These are phyloP conservation scores for Neoscytalidium dimidiatum DNA, from an alignment of 2,329 filamentous ascomycete genomes.

Conservation along the genomic window DNA sequence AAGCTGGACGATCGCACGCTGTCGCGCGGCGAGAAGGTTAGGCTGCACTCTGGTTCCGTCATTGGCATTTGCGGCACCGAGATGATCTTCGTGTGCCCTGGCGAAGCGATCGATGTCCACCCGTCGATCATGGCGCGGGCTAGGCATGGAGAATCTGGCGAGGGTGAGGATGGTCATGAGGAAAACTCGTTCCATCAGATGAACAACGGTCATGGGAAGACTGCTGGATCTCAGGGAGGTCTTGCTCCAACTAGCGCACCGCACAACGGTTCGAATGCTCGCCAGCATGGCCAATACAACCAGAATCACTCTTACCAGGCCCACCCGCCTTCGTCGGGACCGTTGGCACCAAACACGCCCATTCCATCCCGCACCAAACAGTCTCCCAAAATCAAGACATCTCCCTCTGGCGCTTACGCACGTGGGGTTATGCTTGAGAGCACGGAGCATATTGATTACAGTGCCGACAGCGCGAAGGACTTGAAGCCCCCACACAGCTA, in stretches of 20 bases:
- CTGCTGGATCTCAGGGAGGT: conserved; percentile 24
- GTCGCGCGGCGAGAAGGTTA: conserved; percentile 65
- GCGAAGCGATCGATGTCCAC: conserved; percentile 69
- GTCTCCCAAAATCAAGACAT: conserved; percentile 43
- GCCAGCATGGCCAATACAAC: conserved; percentile 19
- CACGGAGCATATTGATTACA: conserved; percentile 69
- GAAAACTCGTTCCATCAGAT: conserved; percentile 11
- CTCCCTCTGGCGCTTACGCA: conserved; percentile 46
- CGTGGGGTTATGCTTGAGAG: conserved; percentile 55
- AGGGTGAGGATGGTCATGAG: conserved; percentile 31
- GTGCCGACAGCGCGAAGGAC: conserved; percentile 80
- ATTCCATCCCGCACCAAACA: conserved; percentile 39
- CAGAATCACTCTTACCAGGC: conserved; percentile 7
- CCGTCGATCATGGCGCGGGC: conserved; percentile 61
- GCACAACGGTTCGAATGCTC: conserved; percentile 9
- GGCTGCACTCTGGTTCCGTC: conserved; percentile 82
- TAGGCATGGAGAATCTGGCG: conserved; percentile 42
- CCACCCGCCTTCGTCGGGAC: conserved; percentile 14
- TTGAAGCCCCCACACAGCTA: conserved; percentile 97
- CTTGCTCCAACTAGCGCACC: conserved; percentile 26
- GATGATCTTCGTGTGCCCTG: conserved; percentile 98
- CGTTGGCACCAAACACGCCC: conserved; percentile 29
- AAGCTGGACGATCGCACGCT: conserved; percentile 76
- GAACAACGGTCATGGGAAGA: conserved; percentile 17
- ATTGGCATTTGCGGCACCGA: conserved; percentile 90